Percentiles rank a stretch among this genome's conserved stretches.
Evolutionary conservation across 2,329 filamentous ascomycete genomes (phyloP).

Genomic region (Emmonsia crescens): DNA sequence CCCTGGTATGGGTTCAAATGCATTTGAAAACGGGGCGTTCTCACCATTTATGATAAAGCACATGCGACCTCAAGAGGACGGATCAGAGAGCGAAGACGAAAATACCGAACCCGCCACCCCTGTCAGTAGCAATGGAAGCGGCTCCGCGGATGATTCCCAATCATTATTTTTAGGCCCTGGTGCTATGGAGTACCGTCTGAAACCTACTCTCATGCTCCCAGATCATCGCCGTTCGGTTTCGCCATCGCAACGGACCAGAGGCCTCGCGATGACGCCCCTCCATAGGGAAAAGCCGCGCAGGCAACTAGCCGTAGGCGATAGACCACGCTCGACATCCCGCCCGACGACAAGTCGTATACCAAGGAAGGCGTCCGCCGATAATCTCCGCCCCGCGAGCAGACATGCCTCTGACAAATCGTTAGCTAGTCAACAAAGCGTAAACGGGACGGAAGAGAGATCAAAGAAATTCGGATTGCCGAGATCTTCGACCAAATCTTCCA

Average conservation of each 20-base stretch:
- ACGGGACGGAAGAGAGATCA: constrained; percentile 25
- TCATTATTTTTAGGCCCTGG: constrained; percentile 52
- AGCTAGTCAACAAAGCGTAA: constrained; percentile 21
- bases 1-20: constrained; percentile 59
- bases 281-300: constrained; percentile 19
- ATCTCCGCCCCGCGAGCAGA: constrained; percentile 27
- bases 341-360: constrained; percentile 22
- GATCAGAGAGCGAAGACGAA: constrained; percentile 33
- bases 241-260: constrained; percentile 21
- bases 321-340: constrained; percentile 11
- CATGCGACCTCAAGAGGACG: constrained; percentile 39
- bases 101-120: constrained; percentile 27
- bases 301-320: constrained; percentile 19
- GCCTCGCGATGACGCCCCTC: constrained; percentile 26
- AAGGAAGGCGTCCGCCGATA: constrained; percentile 35
- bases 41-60: constrained; percentile 43
- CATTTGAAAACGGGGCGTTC: constrained; percentile 39
- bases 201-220: constrained; percentile 60
- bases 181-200: constrained; percentile 69
- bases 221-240: constrained; percentile 30
- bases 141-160: constrained; percentile 33
- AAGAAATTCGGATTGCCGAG: constrained; percentile 41
- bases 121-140: constrained; percentile 30
- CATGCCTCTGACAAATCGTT: constrained; percentile 28
- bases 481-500: constrained; percentile 31